Evolutionary conservation across 2,329 filamentous ascomycete genomes (phyloP), one percentile per base, ranked within the genome.

Genomic region (Penicillium fuscoglaucum): DNA sequence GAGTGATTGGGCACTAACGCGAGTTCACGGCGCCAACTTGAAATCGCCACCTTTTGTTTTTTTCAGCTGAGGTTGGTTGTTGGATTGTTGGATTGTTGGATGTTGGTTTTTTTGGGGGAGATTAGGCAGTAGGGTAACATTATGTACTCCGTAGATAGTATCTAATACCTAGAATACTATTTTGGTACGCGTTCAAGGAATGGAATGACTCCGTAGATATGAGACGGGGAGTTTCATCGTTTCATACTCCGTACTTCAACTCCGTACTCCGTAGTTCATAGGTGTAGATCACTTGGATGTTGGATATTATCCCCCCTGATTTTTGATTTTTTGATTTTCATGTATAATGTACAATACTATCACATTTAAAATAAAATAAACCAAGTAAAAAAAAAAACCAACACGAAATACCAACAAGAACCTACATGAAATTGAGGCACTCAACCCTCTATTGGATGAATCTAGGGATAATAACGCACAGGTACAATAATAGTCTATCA

Each of bases 141-240:
- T 5, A 31, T 31, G 29, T 31, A 28, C 28, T 2, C 6, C 2
- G 28, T 44, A 17, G 43, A 24, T 41, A 24, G 4, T 7, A 9
- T 10, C 24, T 24, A 24, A 24, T 31, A 31, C 9, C 8, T 31
- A 21, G 24, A 24, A 10, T n/a, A 13, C 17, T 29, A 45, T 45
- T 44, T 28, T 31, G 29, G 29, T 35, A 35, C 31, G 45, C 29
- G 45, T 47, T 12, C 45, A 47, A 47, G 29, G 54, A 39, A 35
- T 51, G 46, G 37, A 43, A 43, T 50, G 52, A 55, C 21, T 26
- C 63, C 60, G 46, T 52, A 58, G 54, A 54, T n/a, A 44, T 66
- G 65, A 66, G 63, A 66, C 65, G 61, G 60, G 40, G 47, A 57
- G 65, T 66, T 66, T 66, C 64, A 66, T 56, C 15, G 28, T 28